Conservation (phyloP, 306 rosid species). For the Acmispon strigosus region DNA sequence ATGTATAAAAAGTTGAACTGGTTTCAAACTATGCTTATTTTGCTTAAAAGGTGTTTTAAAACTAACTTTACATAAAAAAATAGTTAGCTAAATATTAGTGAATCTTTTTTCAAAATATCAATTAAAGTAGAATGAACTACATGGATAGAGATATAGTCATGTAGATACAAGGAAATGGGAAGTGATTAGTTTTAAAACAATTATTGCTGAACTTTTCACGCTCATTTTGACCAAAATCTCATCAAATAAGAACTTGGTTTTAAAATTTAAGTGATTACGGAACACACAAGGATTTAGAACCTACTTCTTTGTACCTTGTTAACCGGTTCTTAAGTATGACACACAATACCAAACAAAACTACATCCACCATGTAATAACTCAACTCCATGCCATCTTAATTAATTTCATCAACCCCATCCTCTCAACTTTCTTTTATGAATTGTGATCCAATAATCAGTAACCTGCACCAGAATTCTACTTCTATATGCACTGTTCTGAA, state of each 20-base stretch:
- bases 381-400: neutral
- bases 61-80: neutral
- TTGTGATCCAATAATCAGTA: neutral
- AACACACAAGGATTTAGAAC: neutral
- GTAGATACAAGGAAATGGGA: neutral
- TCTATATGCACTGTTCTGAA: neutral
- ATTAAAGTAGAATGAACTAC: neutral
- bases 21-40: neutral
- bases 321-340: neutral
- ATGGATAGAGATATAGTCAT: neutral
- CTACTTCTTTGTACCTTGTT: neutral
- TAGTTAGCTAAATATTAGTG: neutral
- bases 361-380: neutral
- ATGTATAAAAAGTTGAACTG: neutral
- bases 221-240: neutral
- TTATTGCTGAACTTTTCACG: neutral
- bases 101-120: neutral
- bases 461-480: neutral
- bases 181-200: neutral
- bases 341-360: neutral
- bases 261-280: neutral
- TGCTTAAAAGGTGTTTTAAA: neutral
- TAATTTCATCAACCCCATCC: neutral
- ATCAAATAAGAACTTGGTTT: neutral
- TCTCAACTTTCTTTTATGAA: constrained; percentile 8